phyloP scores from a whole-genome alignment of 805 yeast species.

The Ogataea sp. region DNA sequence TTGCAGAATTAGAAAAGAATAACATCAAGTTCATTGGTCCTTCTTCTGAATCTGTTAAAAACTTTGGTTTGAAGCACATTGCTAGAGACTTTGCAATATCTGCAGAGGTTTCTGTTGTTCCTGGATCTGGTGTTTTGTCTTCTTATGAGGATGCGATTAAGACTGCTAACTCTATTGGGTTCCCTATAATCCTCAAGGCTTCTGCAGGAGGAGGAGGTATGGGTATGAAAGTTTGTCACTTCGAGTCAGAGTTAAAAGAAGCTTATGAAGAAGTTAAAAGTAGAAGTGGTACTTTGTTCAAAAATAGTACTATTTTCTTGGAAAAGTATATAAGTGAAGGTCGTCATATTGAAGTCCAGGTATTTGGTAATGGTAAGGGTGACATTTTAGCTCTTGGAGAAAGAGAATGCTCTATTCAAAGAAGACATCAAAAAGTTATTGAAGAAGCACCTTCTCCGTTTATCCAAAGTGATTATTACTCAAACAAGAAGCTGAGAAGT shows the following conservation, averaged over 20 bases:
- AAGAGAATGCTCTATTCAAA: conserved; percentile 23
- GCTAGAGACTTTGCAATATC: conserved; percentile 18
- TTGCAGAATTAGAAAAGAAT: conserved; percentile 6
- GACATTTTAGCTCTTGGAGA: conserved; percentile 20
- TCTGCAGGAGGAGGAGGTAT: conserved; percentile 26
- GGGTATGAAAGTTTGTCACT: conserved; percentile 18
- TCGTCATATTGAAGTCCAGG: conserved; percentile 21
- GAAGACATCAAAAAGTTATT: conserved; percentile 24
- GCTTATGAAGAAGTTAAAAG: conserved; percentile 15
- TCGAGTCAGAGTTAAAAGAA: conserved; percentile 7
- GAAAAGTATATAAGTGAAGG: conserved; percentile 19
- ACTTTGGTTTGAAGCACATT: conserved; percentile 21
- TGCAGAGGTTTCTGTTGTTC: conserved; percentile 19
- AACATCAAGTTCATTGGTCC: conserved; percentile 22
- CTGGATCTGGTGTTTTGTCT: conserved; percentile 16
- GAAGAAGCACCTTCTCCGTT: conserved; percentile 24
- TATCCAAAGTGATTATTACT: conserved; percentile 5
- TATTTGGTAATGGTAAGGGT: conserved; percentile 22
- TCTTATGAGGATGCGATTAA: conserved; percentile 6
- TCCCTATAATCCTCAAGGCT: conserved; percentile 21
- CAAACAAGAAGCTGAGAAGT: conserved; percentile 8
- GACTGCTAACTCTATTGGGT: conserved; percentile 15
- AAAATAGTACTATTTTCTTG: conserved; percentile 16
- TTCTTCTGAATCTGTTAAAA: conserved; percentile 14
- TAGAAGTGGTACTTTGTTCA: conserved; percentile 18